Conservation (phyloP, 768 basidiomycete genomes). For the Termitomyces sp. region DNA sequence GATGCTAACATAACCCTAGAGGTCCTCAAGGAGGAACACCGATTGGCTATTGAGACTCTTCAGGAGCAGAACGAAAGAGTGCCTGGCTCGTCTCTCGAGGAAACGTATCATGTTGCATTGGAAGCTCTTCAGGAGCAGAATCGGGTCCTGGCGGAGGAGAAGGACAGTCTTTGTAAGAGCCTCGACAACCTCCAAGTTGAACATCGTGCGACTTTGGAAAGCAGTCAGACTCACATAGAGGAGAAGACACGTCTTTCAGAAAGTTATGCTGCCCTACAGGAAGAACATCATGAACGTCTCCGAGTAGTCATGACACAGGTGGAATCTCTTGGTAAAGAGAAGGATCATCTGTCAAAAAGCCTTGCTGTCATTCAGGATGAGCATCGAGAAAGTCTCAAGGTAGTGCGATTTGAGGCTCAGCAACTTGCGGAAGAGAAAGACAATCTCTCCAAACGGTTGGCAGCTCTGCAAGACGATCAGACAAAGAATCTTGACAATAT, state of each 20-base stretch:
- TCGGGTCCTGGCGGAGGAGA: conserved; percentile 4
- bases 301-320: background rate
- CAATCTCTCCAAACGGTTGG: background rate
- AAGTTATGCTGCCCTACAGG: background rate
- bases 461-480: conserved; percentile 1
- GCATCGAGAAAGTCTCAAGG: conserved; percentile 1
- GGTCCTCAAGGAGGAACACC: conserved; percentile 31
- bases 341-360: conserved; percentile 1
- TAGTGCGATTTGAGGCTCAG: background rate
- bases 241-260: conserved; percentile 1
- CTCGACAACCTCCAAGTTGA: conserved; percentile 7
- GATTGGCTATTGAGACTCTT: conserved; percentile 29
- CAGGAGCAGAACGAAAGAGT: conserved; percentile 29
- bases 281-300: background rate
- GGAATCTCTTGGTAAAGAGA: conserved; percentile 4
- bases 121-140: conserved; percentile 18
- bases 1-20: conserved; percentile 34
- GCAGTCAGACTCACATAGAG: background rate
- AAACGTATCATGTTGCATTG: conserved; percentile 39
- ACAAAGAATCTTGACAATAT: background rate
- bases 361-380: background rate
- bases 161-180: background rate
- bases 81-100: conserved; percentile 42
- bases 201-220: background rate
- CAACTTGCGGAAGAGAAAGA: conserved; percentile 1